Base-by-base conservation (phyloP, 805 yeast species). In the Candida anglica region DNA sequence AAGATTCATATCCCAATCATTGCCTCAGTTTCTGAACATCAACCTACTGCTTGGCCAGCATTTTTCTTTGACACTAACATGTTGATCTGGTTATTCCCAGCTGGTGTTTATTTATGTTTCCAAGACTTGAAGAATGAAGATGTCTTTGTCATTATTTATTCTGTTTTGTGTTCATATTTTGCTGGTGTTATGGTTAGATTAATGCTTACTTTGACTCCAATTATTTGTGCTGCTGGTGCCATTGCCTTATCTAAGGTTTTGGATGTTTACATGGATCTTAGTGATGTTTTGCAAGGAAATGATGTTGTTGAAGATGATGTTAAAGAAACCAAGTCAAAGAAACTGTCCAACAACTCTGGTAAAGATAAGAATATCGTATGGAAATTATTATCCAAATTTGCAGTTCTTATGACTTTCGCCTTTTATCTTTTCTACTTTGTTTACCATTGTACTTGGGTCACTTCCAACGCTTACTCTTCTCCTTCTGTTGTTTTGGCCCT, bases 31-130 rank as follows among this genome's bases (percentile, higher is more conserved):
- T 86, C 96, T 10, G 99, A 93, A 68, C 99, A 93, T 70, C 99
- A 93, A 71, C 99, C 99, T 39, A 91, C 98, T n/a, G 96, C 98
- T 3, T 93, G 99, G 99, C 95, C 98, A 8, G 79, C 97, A 9
- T 94, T 93, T 60, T 93, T 87, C 75, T 86, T 91, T 57, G 98
- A 93, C 60, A 81, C 93, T 33, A 86, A 80, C 51, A 77, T 91
- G 71, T 71, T 93, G 63, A 86, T 91, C 51, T 94, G 98, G 98
- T 71, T 93, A 47, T 93, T 93, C 86, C 98, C 99, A 34, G 97
- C 89, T 5, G 99, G 98, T 43, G 83, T 94, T 32, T 93, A 85
- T 66, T 63, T 93, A 46, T 73, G 91, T 47, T 85, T 93, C 75
- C 85, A 85, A 60, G 96, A 93, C 40, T 71, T 93, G 53, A 75